Evolutionary conservation across 2,329 filamentous ascomycete species (phyloP), one percentile per base, ranked within the genome.

Genomic region (Aspergillus novofumigatus): DNA sequence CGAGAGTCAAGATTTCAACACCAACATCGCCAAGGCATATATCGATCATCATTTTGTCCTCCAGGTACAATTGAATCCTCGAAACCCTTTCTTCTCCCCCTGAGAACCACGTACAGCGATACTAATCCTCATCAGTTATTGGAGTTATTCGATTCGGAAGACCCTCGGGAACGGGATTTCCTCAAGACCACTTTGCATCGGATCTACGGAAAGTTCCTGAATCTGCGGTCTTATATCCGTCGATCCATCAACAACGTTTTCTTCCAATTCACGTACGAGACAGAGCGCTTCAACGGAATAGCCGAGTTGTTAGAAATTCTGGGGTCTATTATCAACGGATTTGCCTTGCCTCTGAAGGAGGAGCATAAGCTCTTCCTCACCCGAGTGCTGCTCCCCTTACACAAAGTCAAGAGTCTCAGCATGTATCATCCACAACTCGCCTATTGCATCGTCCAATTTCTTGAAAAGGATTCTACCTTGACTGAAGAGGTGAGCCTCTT

Each of bases 231-330:
- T 29, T 99, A 96, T 75, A 99, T 99, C 71, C 86, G 94, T 71
- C 87, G 94, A 68, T 99, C 94, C 56, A 99, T 99, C 83, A 99
- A 99, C 85, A 97, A 99, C 70, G 94, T 99, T 67, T 99, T 99
- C 80, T 99, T 99, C 83, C 94, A 99, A 72, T 99, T 99, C 75
- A 92, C 92, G 59, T 99, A 99, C 74, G 94, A 99, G 77, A 99
- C 94, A 3, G 94, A 99, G 76, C 86, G 94, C 58, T 97, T 99
- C 80, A 99, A 99, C 68, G 94, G 94, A 54, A 97, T 99, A 69
- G 94, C 94, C 3, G 94, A 99, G 75, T 81, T 99, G 29, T 83
- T 99, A 38, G 94, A 99, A 74, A 99, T 99, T 65, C 81, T 99
- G 52, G 94, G 94, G 29, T 97, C 94, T 63, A 99, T 99, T 70